A percentile compares a stretch with the other conserved stretches of the same genome.
Evolutionary conservation across 2,329 filamentous ascomycete genomes (phyloP).

Genomic region (Xylaria sp.): DNA sequence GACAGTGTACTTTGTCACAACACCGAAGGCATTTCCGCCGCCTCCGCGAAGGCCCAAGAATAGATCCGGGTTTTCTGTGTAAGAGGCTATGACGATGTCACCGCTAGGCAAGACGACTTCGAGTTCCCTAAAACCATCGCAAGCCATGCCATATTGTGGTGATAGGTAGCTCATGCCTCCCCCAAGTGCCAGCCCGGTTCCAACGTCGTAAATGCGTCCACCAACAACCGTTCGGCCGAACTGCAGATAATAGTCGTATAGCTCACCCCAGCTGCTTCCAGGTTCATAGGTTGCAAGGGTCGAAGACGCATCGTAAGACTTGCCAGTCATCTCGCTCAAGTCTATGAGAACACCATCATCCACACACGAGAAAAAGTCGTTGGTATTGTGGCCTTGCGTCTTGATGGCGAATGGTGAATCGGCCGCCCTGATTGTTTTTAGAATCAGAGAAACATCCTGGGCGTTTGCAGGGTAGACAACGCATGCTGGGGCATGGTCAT

Average conservation of each 20-base stretch:
- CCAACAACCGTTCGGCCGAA: slow-evolving; percentile 30
- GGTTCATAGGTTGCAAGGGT: slow-evolving; percentile 35
- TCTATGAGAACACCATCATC: slow-evolving; percentile 32
- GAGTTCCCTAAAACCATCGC: slow-evolving; percentile 34
- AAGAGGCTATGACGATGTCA: slow-evolving; percentile 28
- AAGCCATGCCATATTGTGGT: slow-evolving; percentile 36
- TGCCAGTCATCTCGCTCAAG: slow-evolving; percentile 29
- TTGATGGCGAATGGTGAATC: slow-evolving; percentile 32
- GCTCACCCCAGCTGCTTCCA: slow-evolving; percentile 33
- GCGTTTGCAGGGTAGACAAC: slow-evolving; percentile 30
- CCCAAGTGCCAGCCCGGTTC: slow-evolving; percentile 30
- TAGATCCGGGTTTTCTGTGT: slow-evolving; percentile 25
- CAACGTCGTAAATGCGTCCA: slow-evolving; percentile 29
- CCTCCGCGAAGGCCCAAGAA: slow-evolving; percentile 33
- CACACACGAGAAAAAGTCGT: slow-evolving; percentile 28
- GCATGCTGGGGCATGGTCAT: slow-evolving; percentile 24
- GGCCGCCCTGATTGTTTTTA: slow-evolving; percentile 18
- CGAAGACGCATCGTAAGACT: slow-evolving; percentile 25
- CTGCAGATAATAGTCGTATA: slow-evolving; percentile 28
- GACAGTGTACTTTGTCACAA: slow-evolving; percentile 32
- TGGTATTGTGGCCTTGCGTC: slow-evolving; percentile 30
- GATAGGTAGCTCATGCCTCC: slow-evolving; percentile 35
- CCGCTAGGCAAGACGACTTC: slow-evolving; percentile 33
- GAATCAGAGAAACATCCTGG: slow-evolving; percentile 22
- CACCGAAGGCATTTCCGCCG: slow-evolving; percentile 28